Conservation (phyloP, 2,329 filamentous ascomycete genomes). For the Trichocomaceae sp. region DNA sequence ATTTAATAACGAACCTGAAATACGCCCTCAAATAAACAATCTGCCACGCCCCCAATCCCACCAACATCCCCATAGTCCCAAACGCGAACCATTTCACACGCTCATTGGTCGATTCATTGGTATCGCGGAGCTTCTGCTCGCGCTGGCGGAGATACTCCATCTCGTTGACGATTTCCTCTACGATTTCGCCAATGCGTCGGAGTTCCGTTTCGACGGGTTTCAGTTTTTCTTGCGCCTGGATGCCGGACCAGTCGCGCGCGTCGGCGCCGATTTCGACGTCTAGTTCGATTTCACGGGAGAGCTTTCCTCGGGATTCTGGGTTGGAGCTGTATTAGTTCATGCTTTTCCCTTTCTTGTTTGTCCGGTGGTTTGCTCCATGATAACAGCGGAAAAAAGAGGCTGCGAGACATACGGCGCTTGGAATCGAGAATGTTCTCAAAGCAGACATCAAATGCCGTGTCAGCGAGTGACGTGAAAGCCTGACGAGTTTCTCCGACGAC, state of each 20-base stretch:
- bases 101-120: conserved; percentile 98
- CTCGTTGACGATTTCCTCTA: conserved; percentile 79
- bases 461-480: conserved; percentile 86
- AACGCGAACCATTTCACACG: conserved; percentile 98
- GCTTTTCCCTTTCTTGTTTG: conserved; percentile 18
- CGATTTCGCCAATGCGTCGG: conserved; percentile 83
- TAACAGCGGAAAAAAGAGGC: not conserved
- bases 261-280: conserved; percentile 95
- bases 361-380: not conserved
- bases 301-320: conserved; percentile 33
- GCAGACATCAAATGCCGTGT: conserved; percentile 93
- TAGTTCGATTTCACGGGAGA: conserved; percentile 71
- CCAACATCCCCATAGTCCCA: conserved; percentile 82
- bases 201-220: conserved; percentile 95
- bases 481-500: conserved; percentile 86
- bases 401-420: conserved; percentile 52
- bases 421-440: conserved; percentile 73
- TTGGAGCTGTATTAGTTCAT: conserved; percentile 11
- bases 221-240: conserved; percentile 93
- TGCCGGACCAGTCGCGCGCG: conserved; percentile 95
- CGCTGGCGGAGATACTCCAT: conserved; percentile 90
- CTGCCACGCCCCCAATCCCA: conserved; percentile 91
- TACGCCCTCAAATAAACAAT: conserved; percentile 95
- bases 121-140: conserved; percentile 94
- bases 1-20: conserved; percentile 67